These are phyloP conservation scores for Chaetomium strumarium DNA, from an alignment of 2,329 filamentous ascomycete species.

Conservation along the genomic window DNA sequence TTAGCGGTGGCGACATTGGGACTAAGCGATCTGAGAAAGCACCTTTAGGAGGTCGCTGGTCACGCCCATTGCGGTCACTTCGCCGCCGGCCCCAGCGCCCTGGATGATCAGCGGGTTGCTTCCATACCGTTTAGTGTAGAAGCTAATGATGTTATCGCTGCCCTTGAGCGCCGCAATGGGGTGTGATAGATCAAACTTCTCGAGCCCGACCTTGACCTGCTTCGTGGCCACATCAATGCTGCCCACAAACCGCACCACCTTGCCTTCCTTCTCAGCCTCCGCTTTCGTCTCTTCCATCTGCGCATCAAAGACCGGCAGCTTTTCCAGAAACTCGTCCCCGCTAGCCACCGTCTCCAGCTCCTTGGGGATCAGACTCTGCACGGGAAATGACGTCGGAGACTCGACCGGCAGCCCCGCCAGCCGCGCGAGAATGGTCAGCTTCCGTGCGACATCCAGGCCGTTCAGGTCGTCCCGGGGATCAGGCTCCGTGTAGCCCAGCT, in stretches of 20 bases:
- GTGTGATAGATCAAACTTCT: conserved; percentile 81
- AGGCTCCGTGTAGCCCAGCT: conserved; percentile 86
- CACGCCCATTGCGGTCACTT: conserved; percentile 97
- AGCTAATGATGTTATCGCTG: conserved; percentile 98
- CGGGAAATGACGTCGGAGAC: conserved; percentile 82
- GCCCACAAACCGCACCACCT: conserved; percentile 90
- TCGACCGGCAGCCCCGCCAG: conserved; percentile 76
- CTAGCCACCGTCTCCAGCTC: conserved; percentile 72
- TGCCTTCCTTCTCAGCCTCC: conserved; percentile 79
- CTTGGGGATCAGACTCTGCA: conserved; percentile 86
- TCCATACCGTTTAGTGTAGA: conserved; percentile 94
- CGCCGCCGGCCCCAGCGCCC: conserved; percentile 87
- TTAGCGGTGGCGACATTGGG: neutral
- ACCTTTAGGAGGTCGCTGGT: conserved; percentile 91
- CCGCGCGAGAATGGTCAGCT: conserved; percentile 89
- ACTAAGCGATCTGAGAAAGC: conserved; percentile 54
- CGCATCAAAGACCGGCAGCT: conserved; percentile 74
- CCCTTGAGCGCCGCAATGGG: conserved; percentile 93
- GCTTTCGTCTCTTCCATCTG: conserved; percentile 84
- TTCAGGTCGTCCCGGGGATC: conserved; percentile 84
- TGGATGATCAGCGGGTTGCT: conserved; percentile 88
- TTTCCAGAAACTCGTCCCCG: conserved; percentile 79
- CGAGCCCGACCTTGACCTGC: conserved; percentile 83
- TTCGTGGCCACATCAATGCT: conserved; percentile 81
- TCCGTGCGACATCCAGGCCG: conserved; percentile 85